Evolutionary conservation across 495 filamentous ascomycete species (phyloP), one percentile per base, ranked within the genome.

Genomic region (Tetracladium setigerum): DNA sequence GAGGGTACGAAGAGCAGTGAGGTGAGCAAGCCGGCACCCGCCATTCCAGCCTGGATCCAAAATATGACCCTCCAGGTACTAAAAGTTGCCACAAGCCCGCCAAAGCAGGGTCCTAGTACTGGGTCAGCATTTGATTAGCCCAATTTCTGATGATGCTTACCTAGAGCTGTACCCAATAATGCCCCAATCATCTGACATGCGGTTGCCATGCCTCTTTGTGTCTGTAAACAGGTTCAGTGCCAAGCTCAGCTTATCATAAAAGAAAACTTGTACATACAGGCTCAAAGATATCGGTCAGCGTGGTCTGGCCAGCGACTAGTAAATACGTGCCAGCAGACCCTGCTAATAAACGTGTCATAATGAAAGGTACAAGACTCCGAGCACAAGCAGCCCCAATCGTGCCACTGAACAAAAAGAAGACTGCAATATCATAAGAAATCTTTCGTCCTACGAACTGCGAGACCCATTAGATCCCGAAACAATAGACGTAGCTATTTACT

Each of bases 291-390:
- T 81, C 78, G 30, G 75, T 76, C 43, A 86, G 72, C 32, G 73
- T 73, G 14, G 80, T 74, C 13, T 73, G 76, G 4, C 81, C 82
- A 39, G 82, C 70, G 2, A 82, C 68, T 42, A 83, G 65, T 54
- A 84, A 84, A 0, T 74, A 74, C 0, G 82, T 86, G 16, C 82
- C 82, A 62, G 83, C 75, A 47, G 81, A 84, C 2, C 79, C 81
- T 8, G 78, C 79, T 19, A 86, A 63, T 37, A 78, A 62, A 0
- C 83, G 76, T 56, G 86, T 83, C 16, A 83, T 65, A 45, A 80
- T 83, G 57, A 84, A 86, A 0, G 74, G 62, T 0, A 69, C 72
- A 4, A 86, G 63, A 55, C 82, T 81, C 4, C 81, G 79, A 9
- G 81, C 67, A 4, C 82, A 60, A 0, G 81, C 79, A 1, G 77